Conservation (phyloP, 495 filamentous ascomycete species). For the Aspergillus heteromorphus region DNA sequence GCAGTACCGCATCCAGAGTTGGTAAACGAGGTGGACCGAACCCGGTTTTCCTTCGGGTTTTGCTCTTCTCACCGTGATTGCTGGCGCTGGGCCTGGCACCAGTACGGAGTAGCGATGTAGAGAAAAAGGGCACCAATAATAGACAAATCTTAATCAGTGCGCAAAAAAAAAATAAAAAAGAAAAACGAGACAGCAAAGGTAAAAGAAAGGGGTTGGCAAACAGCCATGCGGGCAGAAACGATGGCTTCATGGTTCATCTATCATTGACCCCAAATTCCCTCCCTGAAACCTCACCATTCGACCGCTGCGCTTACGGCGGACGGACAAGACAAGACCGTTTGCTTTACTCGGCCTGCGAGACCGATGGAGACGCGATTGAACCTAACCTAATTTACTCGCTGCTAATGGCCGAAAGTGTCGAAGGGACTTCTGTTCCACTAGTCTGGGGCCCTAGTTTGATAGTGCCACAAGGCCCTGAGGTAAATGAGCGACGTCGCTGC, state of each 20-base stretch:
- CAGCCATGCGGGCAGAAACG: background rate
- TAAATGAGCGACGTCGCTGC: background rate
- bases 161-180: too few species aligned
- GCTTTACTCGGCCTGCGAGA: background rate
- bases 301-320: background rate
- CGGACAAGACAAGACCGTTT: background rate
- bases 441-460: background rate
- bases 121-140: background rate
- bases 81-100: too few species aligned
- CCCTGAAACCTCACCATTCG: background rate
- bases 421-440: background rate
- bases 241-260: background rate
- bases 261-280: background rate
- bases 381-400: background rate
- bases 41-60: background rate
- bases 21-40: slow-evolving; percentile 4
- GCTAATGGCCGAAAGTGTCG: background rate
- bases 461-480: background rate
- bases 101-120: background rate
- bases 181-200: background rate
- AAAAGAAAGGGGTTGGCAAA: background rate
- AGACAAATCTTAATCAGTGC: background rate
- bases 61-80: slow-evolving; percentile 5
- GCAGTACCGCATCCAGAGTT: background rate
- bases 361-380: background rate